phyloP scores from a whole-genome alignment of 805 yeast genomes.

The Lachancea dasiensis region DNA sequence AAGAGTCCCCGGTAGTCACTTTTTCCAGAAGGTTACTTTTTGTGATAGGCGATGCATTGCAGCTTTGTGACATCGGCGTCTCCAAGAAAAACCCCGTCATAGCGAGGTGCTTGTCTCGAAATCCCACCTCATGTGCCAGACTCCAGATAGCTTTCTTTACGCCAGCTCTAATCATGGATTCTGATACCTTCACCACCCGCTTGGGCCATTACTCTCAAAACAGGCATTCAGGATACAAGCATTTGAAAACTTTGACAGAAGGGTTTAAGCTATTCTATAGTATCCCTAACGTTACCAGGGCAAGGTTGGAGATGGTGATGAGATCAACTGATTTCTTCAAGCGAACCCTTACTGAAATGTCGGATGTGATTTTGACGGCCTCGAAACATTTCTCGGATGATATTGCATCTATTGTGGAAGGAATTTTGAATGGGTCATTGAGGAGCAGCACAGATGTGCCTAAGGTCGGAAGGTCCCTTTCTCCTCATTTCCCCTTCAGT shows the following conservation, averaged over 20 bases:
- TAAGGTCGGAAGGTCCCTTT: conserved; percentile 1
- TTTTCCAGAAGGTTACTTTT: conserved; percentile 6
- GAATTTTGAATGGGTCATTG: conserved; percentile 25
- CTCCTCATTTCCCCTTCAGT: conserved; percentile 3
- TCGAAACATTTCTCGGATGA: conserved; percentile 22
- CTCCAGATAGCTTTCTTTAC: conserved; percentile 28
- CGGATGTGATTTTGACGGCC: conserved; percentile 24
- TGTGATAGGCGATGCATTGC: conserved; percentile 10
- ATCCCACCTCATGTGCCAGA: conserved; percentile 17
- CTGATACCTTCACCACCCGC: conserved; percentile 26
- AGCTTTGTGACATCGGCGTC: conserved; percentile 13
- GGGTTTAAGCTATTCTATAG: conserved; percentile 33
- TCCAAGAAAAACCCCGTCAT: conserved; percentile 14
- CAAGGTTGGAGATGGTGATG: conserved; percentile 23
- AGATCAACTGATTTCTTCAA: conserved; percentile 31
- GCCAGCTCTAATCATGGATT: conserved; percentile 30
- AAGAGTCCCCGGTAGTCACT: conserved; percentile 8
- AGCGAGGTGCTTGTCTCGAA: conserved; percentile 16
- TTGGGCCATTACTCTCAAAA: conserved; percentile 16
- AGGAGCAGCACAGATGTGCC: conserved; percentile 11
- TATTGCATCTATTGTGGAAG: conserved; percentile 22
- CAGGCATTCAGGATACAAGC: conserved; percentile 14
- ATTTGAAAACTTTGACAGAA: conserved; percentile 34
- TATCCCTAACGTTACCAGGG: conserved; percentile 24
- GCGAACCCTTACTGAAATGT: conserved; percentile 22